phyloP scores from a whole-genome alignment of 2,329 filamentous ascomycete species.

The Chaetomiaceae sp. region DNA sequence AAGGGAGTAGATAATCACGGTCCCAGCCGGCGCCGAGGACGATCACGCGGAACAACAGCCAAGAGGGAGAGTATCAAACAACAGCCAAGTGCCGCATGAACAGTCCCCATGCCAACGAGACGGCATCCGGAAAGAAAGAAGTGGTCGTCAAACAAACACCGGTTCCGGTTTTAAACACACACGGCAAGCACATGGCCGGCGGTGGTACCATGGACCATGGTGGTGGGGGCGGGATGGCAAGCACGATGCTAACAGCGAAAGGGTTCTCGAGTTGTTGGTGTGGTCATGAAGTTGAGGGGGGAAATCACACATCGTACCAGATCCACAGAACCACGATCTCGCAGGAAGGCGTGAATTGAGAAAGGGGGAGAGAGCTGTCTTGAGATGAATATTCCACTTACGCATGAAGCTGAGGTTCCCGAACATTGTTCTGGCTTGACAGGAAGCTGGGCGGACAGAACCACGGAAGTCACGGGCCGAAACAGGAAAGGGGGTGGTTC shows the following conservation, averaged over 20 bases:
- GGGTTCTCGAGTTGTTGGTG: no score
- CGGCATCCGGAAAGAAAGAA: neutral
- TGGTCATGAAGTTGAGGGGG: neutral
- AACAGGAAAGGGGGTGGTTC: neutral
- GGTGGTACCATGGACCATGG: neutral
- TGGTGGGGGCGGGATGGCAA: neutral
- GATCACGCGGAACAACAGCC: conserved; percentile 20
- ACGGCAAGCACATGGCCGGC: neutral
- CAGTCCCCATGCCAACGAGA: neutral
- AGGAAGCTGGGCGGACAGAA: neutral
- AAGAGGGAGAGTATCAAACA: conserved; percentile 6
- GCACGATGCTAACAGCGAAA: neutral
- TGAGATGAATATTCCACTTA: conserved; percentile 8
- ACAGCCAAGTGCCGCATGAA: conserved; percentile 11
- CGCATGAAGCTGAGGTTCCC: conserved; percentile 33
- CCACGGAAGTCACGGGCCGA: neutral
- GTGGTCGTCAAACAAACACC: neutral
- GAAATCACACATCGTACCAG: neutral
- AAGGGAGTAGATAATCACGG: conserved; percentile 8
- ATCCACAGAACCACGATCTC: neutral
- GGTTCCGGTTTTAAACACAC: no score
- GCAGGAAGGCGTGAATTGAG: neutral
- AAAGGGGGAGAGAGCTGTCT: neutral
- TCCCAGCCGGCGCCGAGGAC: conserved; percentile 13
- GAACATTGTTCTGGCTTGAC: conserved; percentile 35